These are phyloP conservation scores for Botrytis aclada DNA, from an alignment of 2,329 filamentous ascomycete species.

Conservation along the genomic window DNA sequence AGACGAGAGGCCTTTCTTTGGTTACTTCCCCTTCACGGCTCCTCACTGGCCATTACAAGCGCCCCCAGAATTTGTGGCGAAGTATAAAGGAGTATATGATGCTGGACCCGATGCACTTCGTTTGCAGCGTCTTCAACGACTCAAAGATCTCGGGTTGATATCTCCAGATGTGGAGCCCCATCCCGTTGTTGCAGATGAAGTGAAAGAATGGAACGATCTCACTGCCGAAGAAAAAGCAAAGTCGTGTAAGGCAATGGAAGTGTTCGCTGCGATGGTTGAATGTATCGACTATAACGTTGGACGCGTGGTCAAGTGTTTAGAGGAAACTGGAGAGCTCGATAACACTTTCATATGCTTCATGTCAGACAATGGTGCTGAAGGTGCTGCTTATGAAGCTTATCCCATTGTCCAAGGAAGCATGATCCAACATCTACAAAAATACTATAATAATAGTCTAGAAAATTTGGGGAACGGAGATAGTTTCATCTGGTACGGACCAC, in stretches of 20 bases:
- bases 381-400: background rate
- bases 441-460: background rate
- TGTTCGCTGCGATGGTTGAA: background rate
- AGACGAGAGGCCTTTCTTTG: conserved; percentile 45
- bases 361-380: background rate
- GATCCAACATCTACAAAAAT: background rate
- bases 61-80: background rate
- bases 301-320: background rate
- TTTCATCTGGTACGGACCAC: background rate
- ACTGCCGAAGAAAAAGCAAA: conserved; percentile 27
- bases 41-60: conserved; percentile 40
- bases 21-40: conserved; percentile 50
- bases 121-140: background rate
- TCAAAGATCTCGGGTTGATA: background rate
- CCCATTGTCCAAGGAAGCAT: background rate
- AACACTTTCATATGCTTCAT: background rate
- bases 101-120: background rate
- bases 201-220: conserved; percentile 43
- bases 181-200: conserved; percentile 25
- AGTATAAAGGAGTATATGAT: background rate
- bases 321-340: background rate
- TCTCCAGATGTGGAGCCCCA: conserved; percentile 22
- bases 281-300: background rate
- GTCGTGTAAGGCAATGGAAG: background rate
- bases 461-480: background rate